Conservation (phyloP, 176 grass and related monocot species). For the Avena sativa region DNA sequence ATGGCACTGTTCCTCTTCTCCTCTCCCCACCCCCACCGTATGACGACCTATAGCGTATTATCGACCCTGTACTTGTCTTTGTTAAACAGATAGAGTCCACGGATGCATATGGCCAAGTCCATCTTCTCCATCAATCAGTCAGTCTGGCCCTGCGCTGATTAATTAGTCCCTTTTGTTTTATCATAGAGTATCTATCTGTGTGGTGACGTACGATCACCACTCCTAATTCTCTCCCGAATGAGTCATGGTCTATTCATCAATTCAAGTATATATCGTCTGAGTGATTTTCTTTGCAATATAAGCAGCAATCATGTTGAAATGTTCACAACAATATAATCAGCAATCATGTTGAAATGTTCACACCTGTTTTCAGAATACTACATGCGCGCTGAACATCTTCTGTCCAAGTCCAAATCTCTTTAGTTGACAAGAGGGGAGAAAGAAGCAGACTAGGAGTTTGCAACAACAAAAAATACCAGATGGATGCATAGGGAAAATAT, state of each 20-base stretch:
- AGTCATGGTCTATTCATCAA: not conserved
- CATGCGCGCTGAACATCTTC: not conserved
- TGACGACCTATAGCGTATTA: not conserved
- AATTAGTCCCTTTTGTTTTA: not conserved
- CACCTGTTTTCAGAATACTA: not conserved
- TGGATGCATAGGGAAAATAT: too few species aligned
- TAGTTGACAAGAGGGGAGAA: not conserved
- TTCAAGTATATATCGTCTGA: not conserved
- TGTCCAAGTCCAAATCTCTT: not conserved
- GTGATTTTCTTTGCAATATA: not conserved
- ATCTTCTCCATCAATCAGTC: conserved; percentile 16
- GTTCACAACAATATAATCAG: not conserved
- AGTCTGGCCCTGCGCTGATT: not conserved
- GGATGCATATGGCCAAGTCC: conserved; percentile 32
- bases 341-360: conserved; percentile 11
- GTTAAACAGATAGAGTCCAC: conserved; percentile 13
- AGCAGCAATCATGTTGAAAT: not conserved
- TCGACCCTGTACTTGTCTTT: conserved; percentile 1
- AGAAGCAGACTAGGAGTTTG: not conserved
- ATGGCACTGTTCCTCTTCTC: not conserved
- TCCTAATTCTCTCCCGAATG: not conserved
- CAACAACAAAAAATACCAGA: too few species aligned
- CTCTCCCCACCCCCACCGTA: not conserved
- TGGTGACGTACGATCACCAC: not conserved
- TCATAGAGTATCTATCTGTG: not conserved